Conservation (phyloP, 2,329 filamentous ascomycete genomes). For the Aspergillus luchuensis region DNA sequence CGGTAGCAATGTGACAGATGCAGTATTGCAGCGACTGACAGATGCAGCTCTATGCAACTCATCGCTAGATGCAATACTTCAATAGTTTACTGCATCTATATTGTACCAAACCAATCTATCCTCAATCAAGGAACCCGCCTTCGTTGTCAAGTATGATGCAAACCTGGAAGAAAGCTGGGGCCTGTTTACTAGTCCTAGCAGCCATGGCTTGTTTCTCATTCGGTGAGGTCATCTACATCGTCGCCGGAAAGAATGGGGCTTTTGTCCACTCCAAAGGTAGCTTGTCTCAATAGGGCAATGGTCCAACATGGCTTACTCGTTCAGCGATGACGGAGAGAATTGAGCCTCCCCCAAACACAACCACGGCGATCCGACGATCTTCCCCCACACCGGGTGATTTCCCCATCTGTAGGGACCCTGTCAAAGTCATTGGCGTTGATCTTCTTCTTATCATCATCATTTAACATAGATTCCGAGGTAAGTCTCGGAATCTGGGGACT, state of each 20-base stretch:
- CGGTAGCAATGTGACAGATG: background rate
- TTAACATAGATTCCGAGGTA: too few relatives aligned
- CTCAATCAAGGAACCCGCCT: background rate
- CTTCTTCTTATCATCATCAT: too few relatives aligned
- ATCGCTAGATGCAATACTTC: background rate
- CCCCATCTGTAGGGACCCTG: constrained; percentile 33
- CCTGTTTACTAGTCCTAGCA: background rate
- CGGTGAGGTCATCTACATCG: background rate
- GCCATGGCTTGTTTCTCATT: background rate
- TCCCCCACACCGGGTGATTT: constrained; percentile 28
- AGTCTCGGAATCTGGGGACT: too few relatives aligned
- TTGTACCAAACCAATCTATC: background rate
- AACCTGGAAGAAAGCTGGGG: background rate
- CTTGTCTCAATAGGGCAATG: too few relatives aligned
- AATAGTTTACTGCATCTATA: background rate
- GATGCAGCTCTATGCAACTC: background rate
- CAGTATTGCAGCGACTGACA: background rate
- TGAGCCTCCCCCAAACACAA: constrained; percentile 7
- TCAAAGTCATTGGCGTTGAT: too few relatives aligned
- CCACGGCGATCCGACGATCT: constrained; percentile 2
- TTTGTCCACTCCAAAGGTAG: background rate
- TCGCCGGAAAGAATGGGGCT: background rate
- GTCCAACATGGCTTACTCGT: background rate
- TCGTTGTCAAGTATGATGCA: background rate
- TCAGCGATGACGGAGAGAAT: background rate